Conservation (phyloP, 768 basidiomycete species). For the Lactarius evosmus region DNA sequence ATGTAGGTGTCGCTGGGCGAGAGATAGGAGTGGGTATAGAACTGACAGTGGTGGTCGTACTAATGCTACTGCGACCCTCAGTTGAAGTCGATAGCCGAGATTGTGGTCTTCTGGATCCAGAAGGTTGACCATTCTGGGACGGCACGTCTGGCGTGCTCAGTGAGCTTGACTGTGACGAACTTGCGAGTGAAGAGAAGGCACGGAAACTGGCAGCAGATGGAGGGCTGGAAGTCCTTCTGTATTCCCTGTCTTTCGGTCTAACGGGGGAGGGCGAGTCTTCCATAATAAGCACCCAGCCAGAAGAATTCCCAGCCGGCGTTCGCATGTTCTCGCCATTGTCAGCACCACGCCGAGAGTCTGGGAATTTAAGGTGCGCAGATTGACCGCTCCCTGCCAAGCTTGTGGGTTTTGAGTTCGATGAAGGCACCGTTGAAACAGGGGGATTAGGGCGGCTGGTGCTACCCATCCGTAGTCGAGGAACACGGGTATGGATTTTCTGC, state of each 20-base stretch:
- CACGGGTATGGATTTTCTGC: conserved; percentile 84
- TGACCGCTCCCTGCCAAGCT: conserved; percentile 13
- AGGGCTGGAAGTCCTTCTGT: conserved; percentile 43
- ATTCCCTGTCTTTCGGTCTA: conserved; percentile 58
- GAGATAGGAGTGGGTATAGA: conserved; percentile 65
- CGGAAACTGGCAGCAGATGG: conserved; percentile 53
- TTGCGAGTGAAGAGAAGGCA: conserved; percentile 45
- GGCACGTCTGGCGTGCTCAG: conserved; percentile 42
- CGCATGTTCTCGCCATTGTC: conserved; percentile 40
- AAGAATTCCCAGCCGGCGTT: conserved; percentile 54
- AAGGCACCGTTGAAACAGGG: conserved; percentile 26
- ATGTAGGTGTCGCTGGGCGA: conserved; percentile 73
- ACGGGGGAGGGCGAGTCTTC: conserved; percentile 76
- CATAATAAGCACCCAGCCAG: conserved; percentile 89
- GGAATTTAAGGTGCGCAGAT: conserved; percentile 29
- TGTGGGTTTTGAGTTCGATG: conserved; percentile 26
- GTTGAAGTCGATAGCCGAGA: conserved; percentile 69
- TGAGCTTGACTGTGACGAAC: conserved; percentile 43
- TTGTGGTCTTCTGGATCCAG: conserved; percentile 59
- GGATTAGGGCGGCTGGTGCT: conserved; percentile 57
- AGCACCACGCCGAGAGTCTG: conserved; percentile 31
- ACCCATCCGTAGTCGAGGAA: conserved; percentile 79
- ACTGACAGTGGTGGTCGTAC: conserved; percentile 54
- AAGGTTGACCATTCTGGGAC: conserved; percentile 43
- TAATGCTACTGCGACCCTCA: conserved; percentile 41